These are phyloP conservation scores for Ceratobasidium sp. DNA, from an alignment of 1,284 basidiomycete species.

Conservation along the genomic window DNA sequence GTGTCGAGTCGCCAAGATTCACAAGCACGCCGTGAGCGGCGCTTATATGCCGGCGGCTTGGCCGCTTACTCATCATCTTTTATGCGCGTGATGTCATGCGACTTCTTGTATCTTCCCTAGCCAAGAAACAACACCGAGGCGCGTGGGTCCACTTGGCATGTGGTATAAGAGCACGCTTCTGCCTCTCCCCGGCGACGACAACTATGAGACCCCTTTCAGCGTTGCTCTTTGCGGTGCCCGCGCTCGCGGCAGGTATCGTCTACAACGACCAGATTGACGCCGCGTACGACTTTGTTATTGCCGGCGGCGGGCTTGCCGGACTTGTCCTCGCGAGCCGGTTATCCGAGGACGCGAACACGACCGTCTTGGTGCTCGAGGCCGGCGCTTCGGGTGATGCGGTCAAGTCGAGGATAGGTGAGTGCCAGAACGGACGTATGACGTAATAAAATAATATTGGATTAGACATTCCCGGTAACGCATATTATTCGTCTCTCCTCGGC, in stretches of 20 bases:
- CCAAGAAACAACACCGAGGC: not conserved
- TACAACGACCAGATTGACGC: constrained; percentile 50
- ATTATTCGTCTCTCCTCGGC: constrained; percentile 64
- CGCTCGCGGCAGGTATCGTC: constrained; percentile 42
- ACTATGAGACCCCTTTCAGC: constrained; percentile 27
- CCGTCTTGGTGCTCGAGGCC: constrained; percentile 80
- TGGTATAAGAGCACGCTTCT: not conserved
- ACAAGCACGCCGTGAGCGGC: not conserved
- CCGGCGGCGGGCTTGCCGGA: constrained; percentile 77
- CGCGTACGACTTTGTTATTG: constrained; percentile 70
- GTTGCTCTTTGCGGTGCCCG: not conserved
- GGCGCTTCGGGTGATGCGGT: constrained; percentile 70
- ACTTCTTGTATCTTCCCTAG: constrained; percentile 33
- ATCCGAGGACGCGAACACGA: constrained; percentile 74
- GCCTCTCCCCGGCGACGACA: not conserved
- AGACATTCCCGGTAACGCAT: constrained; percentile 66
- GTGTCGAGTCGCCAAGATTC: not conserved
- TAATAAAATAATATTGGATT: not conserved
- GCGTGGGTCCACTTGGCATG: constrained; percentile 27
- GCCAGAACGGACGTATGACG: not conserved
- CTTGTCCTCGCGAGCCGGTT: constrained; percentile 78
- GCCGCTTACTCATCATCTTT: not conserved
- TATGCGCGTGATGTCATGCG: constrained; percentile 10
- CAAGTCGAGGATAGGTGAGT: constrained; percentile 42
- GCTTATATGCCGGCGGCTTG: constrained; percentile 10